Evolutionary conservation across 225 moss, liverwort and hornwort species (phyloP).

Genomic region (Physcomitrium patens): DNA sequence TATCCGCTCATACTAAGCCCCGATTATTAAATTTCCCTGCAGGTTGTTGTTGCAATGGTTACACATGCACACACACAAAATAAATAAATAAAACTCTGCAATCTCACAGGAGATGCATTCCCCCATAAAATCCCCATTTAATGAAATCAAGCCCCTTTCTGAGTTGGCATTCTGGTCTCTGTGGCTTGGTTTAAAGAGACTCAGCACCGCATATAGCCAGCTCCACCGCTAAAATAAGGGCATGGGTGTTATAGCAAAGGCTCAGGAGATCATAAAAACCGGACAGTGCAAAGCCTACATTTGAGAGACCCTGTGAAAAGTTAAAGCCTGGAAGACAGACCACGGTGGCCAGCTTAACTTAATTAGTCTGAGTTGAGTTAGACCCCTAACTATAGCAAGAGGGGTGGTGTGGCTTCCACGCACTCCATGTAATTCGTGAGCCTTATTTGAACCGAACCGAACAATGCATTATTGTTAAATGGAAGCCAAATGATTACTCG

Average conservation of each 20-base stretch:
- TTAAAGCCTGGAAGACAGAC: slow-evolving; percentile 11
- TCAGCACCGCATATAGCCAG: slow-evolving; percentile 26
- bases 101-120: too few species aligned
- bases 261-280: slow-evolving; percentile 10
- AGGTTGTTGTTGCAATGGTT: too few species aligned
- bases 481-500: background rate
- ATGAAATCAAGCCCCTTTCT: background rate
- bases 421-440: slow-evolving; percentile 4
- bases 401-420: slow-evolving; percentile 21
- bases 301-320: slow-evolving; percentile 31
- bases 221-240: slow-evolving; percentile 22
- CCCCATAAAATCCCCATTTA: too few species aligned
- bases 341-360: slow-evolving; percentile 8
- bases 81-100: too few species aligned
- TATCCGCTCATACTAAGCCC: too few species aligned
- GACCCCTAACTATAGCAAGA: slow-evolving; percentile 26
- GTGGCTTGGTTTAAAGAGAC: slow-evolving; percentile 13
- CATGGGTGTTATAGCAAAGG: slow-evolving; percentile 17
- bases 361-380: slow-evolving; percentile 17
- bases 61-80: too few species aligned
- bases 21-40: too few species aligned
- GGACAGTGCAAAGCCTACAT: slow-evolving; percentile 32
- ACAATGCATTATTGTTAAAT: background rate
- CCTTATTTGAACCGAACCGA: too few species aligned
- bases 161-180: slow-evolving; percentile 4